Evolutionary conservation across 345 rosid genomes (phyloP), one percentile per base, ranked within the genome.

Genomic region (Eucalyptus marginata): DNA sequence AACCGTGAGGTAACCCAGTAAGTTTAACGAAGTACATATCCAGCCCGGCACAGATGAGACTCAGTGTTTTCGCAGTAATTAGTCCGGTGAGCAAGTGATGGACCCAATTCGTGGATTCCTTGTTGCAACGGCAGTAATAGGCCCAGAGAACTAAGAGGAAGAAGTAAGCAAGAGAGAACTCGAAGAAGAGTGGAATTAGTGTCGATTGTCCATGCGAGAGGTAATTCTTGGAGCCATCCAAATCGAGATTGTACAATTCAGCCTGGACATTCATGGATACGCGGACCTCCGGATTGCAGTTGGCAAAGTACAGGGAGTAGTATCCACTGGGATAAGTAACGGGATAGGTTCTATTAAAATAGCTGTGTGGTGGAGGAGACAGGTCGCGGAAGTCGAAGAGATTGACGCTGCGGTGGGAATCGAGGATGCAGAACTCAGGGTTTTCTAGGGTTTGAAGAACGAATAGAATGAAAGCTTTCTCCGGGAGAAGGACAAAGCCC

Each of bases 401-500:
- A 59, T 5, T 0, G 31, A 59, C 15, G 66, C 3, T 4, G 66
- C 6, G 2, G 66, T 3, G 31, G 15, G 31, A 59, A 52, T 96
- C 95, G 51, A 97, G 99, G 87, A 95, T 97, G 93, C 99, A 96
- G 92, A 95, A 93, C 43, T 90, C 91, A 76, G 95, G 93, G 92
- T 93, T 94, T 85, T 95, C 93, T 62, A 93, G 96, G 92, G 94
- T 91, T 95, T 97, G 96, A 91, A 93, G 92, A 89, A 94, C 89
- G 49, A 96, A 95, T 84, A 93, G 97, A 66, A 95, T 94, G 44
- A 92, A 95, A 16, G 99, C 92, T 89, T 97, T 97, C 86, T 95
- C 96, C 2, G 99, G 92, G 86, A 96, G 93, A 89, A 97, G 98
- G 93, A 96, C 95, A 94, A 97, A 96, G 64, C 98, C 99, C 86